Evolutionary conservation across 2,329 filamentous ascomycete species (phyloP).

Genomic region (Akanthomyces muscarius): DNA sequence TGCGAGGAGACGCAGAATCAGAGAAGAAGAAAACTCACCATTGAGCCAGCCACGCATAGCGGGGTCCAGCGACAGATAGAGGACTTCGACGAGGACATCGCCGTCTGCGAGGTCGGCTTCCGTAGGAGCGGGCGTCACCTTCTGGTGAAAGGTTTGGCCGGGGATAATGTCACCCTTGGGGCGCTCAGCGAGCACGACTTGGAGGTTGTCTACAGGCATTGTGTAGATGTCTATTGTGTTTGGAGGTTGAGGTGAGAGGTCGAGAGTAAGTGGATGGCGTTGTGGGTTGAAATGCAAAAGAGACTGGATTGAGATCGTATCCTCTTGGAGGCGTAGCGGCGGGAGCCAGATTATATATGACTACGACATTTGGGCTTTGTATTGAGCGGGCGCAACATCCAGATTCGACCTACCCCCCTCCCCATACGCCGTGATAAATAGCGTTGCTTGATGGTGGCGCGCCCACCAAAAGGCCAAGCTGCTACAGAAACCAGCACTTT

Average conservation of each 20-base stretch:
- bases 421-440: not conserved
- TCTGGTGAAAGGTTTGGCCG: constrained; percentile 59
- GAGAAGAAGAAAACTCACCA: constrained; percentile 32
- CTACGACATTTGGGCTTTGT: not conserved
- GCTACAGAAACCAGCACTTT: not conserved
- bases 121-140: constrained; percentile 48
- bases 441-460: not conserved
- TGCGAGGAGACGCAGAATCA: too few species aligned
- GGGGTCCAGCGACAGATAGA: constrained; percentile 68
- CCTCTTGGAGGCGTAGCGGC: not conserved
- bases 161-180: constrained; percentile 58
- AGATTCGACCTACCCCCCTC: not conserved
- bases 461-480: not conserved
- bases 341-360: not conserved
- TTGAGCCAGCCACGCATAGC: constrained; percentile 74
- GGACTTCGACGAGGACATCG: constrained; percentile 55
- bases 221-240: constrained; percentile 16
- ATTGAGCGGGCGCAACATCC: not conserved
- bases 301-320: not conserved
- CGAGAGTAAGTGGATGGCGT: not conserved
- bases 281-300: not conserved
- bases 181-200: constrained; percentile 60
- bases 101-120: constrained; percentile 56
- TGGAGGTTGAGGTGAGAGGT: not conserved
- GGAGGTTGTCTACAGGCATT: constrained; percentile 44